phyloP scores from a whole-genome alignment of 1,139 yeast species.

The Taphrina flavorubra region DNA sequence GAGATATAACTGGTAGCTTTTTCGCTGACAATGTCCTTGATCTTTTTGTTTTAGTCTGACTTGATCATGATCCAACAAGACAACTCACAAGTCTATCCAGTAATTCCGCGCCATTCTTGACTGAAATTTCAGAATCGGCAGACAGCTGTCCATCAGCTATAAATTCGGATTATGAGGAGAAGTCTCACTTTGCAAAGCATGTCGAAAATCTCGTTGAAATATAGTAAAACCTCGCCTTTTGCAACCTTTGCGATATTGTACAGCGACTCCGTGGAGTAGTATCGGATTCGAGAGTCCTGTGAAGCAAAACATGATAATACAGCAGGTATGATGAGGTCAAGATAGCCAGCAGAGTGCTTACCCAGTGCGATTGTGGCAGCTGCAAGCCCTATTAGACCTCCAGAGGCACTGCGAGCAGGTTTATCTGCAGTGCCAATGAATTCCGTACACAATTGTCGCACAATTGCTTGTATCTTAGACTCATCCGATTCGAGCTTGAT shows the following conservation, averaged over 20 bases:
- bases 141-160: constrained; percentile 58
- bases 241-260: constrained; percentile 97
- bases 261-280: constrained; percentile 94
- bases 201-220: constrained; percentile 93
- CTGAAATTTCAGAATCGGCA: constrained; percentile 89
- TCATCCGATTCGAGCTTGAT: constrained; percentile 18
- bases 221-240: constrained; percentile 86
- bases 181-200: constrained; percentile 67
- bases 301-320: constrained; percentile 95
- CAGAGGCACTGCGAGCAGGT: constrained; percentile 80
- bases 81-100: constrained; percentile 72
- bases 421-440: constrained; percentile 59
- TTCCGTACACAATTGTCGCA: constrained; percentile 70
- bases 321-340: constrained; percentile 88
- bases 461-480: constrained; percentile 69
- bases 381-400: constrained; percentile 74
- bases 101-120: constrained; percentile 93
- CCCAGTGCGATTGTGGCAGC: constrained; percentile 82
- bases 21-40: constrained; percentile 91
- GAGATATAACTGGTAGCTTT: constrained; percentile 90
- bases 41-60: not conserved
- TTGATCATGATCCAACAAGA: not conserved
- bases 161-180: not conserved
- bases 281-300: constrained; percentile 93
- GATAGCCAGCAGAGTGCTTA: constrained; percentile 61